These are phyloP conservation scores for Puccinia coronata DNA, from an alignment of 1,284 basidiomycete species.

Conservation along the genomic window DNA sequence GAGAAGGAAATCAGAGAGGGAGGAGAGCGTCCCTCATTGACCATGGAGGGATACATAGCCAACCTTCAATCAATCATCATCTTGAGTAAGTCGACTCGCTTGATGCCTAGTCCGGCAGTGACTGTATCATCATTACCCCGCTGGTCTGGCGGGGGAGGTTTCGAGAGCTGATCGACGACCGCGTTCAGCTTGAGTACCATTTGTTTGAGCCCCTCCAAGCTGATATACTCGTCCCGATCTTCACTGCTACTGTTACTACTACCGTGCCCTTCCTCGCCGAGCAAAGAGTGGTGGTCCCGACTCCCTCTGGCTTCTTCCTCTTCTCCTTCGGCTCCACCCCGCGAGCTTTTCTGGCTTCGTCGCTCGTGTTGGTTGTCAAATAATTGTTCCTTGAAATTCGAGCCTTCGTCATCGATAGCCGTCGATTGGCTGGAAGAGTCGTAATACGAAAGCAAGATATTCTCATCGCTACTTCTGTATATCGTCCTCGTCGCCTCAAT, in stretches of 20 bases:
- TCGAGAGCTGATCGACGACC: conserved; percentile 1
- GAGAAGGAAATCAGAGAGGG: too few relatives aligned
- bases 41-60: background rate
- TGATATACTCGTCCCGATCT: background rate
- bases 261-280: background rate
- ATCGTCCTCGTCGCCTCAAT: background rate
- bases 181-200: background rate
- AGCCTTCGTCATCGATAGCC: conserved; percentile 11
- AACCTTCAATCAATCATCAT: conserved; percentile 3
- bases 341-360: background rate
- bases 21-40: too few relatives aligned
- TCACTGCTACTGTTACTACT: too few relatives aligned
- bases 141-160: background rate
- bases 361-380: background rate
- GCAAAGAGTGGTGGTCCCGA: background rate
- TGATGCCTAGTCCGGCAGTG: background rate
- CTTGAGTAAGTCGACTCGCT: conserved; percentile 7
- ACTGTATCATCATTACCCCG: background rate
- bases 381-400: background rate
- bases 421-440: conserved; percentile 25
- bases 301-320: background rate
- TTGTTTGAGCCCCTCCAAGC: background rate
- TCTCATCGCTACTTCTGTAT: background rate
- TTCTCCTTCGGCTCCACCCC: background rate
- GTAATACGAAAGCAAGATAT: conserved; percentile 2